Evolutionary conservation across 176 grass and related monocot species (phyloP).

Genomic region (Eragrostis curvula): DNA sequence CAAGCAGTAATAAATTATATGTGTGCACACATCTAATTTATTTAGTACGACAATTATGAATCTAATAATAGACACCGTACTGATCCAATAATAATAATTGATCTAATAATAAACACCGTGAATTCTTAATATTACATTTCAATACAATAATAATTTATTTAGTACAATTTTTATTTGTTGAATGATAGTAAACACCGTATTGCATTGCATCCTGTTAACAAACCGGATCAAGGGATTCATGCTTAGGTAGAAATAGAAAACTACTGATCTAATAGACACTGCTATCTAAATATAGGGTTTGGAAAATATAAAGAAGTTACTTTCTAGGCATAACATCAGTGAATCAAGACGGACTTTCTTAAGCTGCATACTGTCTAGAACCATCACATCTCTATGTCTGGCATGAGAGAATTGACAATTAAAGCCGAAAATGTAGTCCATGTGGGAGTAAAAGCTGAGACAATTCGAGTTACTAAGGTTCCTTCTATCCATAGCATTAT

Average conservation of each 20-base stretch:
- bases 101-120: not conserved
- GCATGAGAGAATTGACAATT: not conserved
- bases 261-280: constrained; percentile 1
- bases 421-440: not conserved
- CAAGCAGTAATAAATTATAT: not conserved
- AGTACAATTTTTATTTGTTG: not conserved
- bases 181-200: not conserved
- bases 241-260: not conserved
- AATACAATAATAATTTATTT: not conserved
- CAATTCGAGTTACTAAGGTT: not conserved
- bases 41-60: no score
- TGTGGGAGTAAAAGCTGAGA: not conserved
- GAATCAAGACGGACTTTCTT: not conserved
- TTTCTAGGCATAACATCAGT: not conserved
- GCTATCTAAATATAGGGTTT: not conserved
- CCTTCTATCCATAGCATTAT: not conserved
- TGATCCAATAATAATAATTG: not conserved
- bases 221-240: not conserved
- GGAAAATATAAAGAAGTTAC: not conserved
- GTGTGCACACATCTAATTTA: not conserved
- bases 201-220: not conserved
- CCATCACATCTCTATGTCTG: not conserved
- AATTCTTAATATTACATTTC: not conserved
- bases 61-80: no score
- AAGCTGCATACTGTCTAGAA: not conserved